These are phyloP conservation scores for Intubia oerlemansii DNA, from an alignment of 2,329 filamentous ascomycete species.

Conservation along the genomic window DNA sequence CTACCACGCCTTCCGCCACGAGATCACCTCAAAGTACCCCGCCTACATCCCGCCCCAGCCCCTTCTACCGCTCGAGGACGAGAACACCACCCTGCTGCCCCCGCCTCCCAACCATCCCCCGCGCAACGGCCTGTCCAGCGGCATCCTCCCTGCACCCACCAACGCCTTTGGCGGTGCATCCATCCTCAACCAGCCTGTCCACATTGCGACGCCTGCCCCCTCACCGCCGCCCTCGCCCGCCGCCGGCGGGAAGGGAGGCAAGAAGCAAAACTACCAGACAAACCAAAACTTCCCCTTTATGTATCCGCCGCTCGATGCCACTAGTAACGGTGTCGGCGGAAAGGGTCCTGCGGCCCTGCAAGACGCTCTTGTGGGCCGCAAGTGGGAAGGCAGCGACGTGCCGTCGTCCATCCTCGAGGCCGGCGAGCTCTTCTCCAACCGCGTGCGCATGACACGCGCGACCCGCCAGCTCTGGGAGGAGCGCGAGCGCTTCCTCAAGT, in stretches of 20 bases:
- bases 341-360: constrained; percentile 70
- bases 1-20: constrained; percentile 89
- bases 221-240: constrained; percentile 83
- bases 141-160: constrained; percentile 35
- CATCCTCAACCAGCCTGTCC: constrained; percentile 86
- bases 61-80: constrained; percentile 64
- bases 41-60: constrained; percentile 81
- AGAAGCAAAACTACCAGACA: constrained; percentile 98
- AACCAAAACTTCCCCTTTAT: constrained; percentile 98
- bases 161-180: constrained; percentile 43
- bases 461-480: constrained; percentile 92
- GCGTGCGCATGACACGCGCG: constrained; percentile 78
- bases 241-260: constrained; percentile 75
- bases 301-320: constrained; percentile 79
- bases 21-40: constrained; percentile 94
- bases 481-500: constrained; percentile 75
- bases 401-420: constrained; percentile 90
- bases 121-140: constrained; percentile 35
- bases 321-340: constrained; percentile 75
- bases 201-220: constrained; percentile 94
- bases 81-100: constrained; percentile 78
- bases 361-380: constrained; percentile 57
- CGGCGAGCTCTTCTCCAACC: constrained; percentile 71
- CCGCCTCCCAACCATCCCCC: constrained; percentile 57
- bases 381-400: constrained; percentile 86